Evolutionary conservation across 2,329 filamentous ascomycete species (phyloP).

Genomic region (Fusarium sp.): DNA sequence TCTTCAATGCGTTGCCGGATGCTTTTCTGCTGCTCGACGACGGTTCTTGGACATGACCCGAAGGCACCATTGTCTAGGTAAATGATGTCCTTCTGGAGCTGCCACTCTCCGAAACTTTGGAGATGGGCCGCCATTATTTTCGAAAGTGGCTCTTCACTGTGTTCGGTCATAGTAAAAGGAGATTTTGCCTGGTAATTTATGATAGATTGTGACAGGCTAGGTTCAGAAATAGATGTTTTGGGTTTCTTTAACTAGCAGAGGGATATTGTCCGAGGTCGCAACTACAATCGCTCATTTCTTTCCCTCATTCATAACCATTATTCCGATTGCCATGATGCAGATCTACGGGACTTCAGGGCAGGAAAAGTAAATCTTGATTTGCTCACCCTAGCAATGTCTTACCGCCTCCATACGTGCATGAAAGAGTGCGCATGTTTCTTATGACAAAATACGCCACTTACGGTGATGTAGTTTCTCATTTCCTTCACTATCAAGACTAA

Average conservation of each 20-base stretch:
- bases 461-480: neutral
- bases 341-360: neutral
- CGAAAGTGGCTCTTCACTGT: fast-evolving
- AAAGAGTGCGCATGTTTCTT: neutral
- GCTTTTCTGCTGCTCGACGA: neutral
- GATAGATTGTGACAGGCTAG: neutral
- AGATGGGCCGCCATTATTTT: neutral
- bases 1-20: neutral
- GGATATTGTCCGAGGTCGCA: neutral
- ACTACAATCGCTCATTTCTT: neutral
- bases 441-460: neutral
- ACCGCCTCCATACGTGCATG: neutral
- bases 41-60: neutral
- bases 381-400: neutral
- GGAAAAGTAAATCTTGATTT: neutral
- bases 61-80: neutral
- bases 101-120: neutral
- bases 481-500: neutral
- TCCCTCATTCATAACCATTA: neutral
- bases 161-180: neutral
- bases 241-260: neutral
- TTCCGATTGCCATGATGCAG: neutral
- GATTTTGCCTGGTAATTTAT: neutral
- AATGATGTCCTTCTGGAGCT: neutral
- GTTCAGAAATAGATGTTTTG: neutral